These are phyloP conservation scores for Tremella yokohamensis DNA, from an alignment of 768 basidiomycete genomes.

Conservation along the genomic window DNA sequence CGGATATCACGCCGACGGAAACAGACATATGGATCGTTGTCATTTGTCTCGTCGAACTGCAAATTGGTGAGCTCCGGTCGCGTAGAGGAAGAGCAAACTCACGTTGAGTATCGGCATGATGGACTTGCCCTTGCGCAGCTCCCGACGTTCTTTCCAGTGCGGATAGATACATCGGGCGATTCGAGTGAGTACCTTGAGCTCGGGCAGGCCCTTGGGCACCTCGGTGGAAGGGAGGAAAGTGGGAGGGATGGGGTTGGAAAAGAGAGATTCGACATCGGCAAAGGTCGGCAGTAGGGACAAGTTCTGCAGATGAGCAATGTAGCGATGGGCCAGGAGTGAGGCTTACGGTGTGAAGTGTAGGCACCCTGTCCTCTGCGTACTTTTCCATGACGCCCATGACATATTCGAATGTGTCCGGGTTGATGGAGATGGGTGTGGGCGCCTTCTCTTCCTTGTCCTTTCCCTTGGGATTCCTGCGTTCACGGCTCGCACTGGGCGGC, in stretches of 20 bases:
- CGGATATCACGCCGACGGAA: slow-evolving; percentile 95
- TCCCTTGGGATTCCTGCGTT: slow-evolving; percentile 59
- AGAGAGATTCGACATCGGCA: slow-evolving; percentile 59
- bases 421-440: slow-evolving; percentile 57
- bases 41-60: slow-evolving; percentile 84
- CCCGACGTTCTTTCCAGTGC: slow-evolving; percentile 82
- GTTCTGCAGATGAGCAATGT: slow-evolving; percentile 34
- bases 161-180: slow-evolving; percentile 74
- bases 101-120: slow-evolving; percentile 89
- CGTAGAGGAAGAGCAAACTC: slow-evolving; percentile 43
- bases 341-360: slow-evolving; percentile 84
- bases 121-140: slow-evolving; percentile 72
- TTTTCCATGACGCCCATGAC: slow-evolving; percentile 94
- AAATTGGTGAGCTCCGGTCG: slow-evolving; percentile 3
- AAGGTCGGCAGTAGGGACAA: slow-evolving; percentile 49
- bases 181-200: slow-evolving; percentile 61
- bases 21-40: slow-evolving; percentile 89
- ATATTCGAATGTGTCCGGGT: slow-evolving; percentile 90
- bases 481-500: slow-evolving; percentile 16
- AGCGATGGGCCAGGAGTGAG: not conserved
- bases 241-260: slow-evolving; percentile 61
- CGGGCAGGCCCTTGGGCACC: slow-evolving; percentile 67
- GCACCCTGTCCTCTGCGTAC: slow-evolving; percentile 80
- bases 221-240: slow-evolving; percentile 67
- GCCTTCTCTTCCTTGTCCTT: slow-evolving; percentile 70